phyloP scores from a whole-genome alignment of 805 yeast genomes.

The Ogataea siamensis region DNA sequence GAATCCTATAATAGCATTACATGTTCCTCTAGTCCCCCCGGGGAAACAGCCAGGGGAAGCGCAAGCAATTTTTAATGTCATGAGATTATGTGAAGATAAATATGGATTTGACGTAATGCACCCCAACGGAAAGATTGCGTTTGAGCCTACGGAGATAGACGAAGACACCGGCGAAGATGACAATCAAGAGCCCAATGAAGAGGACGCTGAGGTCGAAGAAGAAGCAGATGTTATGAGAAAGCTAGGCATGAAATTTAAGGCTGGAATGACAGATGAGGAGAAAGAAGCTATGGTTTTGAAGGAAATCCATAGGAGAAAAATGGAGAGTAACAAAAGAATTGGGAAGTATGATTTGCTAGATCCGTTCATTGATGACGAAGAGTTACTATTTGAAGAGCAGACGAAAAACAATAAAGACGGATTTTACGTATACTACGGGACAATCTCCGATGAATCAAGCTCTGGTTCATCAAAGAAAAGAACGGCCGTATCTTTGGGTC shows the following conservation, averaged over 20 bases:
- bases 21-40: constrained; percentile 55
- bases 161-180: constrained; percentile 46
- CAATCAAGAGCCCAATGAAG: constrained; percentile 12
- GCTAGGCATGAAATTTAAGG: constrained; percentile 30
- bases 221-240: constrained; percentile 35
- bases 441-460: constrained; percentile 58
- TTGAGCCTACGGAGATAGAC: constrained; percentile 48
- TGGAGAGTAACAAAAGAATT: constrained; percentile 62
- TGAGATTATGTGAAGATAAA: constrained; percentile 74
- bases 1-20: constrained; percentile 51
- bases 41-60: constrained; percentile 45
- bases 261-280: constrained; percentile 34
- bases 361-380: constrained; percentile 96
- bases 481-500: background rate
- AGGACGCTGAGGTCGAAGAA: constrained; percentile 33
- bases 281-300: constrained; percentile 32
- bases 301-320: constrained; percentile 38
- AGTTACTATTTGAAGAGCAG: constrained; percentile 88
- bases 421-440: constrained; percentile 93
- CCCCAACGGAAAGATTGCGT: constrained; percentile 60
- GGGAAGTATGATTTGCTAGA: constrained; percentile 92
- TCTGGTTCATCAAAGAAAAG: constrained; percentile 11
- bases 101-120: constrained; percentile 76
- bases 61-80: constrained; percentile 67
- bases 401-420: constrained; percentile 93